Evolutionary conservation across 1,284 basidiomycete genomes (phyloP).

Genomic region (Papiliotrema nemorosa): DNA sequence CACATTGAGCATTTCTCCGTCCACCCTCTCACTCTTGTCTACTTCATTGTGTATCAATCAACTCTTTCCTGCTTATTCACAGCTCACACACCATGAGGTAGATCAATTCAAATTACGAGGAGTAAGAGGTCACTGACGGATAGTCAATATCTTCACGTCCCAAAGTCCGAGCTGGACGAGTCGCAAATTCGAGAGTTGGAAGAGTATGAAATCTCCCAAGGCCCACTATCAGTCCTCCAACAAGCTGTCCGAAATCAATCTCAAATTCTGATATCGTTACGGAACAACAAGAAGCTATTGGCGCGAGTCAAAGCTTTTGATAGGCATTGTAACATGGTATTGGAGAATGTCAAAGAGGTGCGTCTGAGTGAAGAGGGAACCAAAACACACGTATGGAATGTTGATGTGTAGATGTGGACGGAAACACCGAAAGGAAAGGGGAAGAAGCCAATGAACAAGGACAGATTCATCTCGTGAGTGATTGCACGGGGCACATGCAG

Average conservation of each 20-base stretch:
- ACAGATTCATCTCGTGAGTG: conserved; percentile 99
- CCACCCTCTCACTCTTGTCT: no score
- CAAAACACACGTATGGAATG: no score
- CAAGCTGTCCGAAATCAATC: conserved; percentile 97
- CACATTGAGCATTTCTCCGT: no score
- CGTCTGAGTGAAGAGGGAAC: conserved; percentile 19
- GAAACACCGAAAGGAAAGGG: conserved; percentile 97
- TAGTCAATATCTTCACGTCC: conserved; percentile 94
- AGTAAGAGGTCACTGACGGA: neutral
- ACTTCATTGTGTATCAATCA: no score
- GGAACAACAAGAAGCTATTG: conserved; percentile 98
- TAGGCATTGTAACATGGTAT: conserved; percentile 97
- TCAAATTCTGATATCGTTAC: conserved; percentile 92
- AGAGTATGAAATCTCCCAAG: conserved; percentile 95
- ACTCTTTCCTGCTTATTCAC: no score
- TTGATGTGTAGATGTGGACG: conserved; percentile 83
- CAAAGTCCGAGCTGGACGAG: conserved; percentile 97
- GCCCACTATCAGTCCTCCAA: conserved; percentile 94
- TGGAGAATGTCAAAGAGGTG: conserved; percentile 96
- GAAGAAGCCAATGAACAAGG: conserved; percentile 98
- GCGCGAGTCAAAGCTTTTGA: conserved; percentile 99
- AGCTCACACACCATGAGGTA: neutral
- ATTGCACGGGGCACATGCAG: conserved; percentile 50
- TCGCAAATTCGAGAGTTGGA: conserved; percentile 92
- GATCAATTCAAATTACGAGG: neutral